Evolutionary conservation across 192 early-diverging fungal genomes (phyloP), one percentile per base, ranked within the genome.

Genomic region (Backusella psychrophila): DNA sequence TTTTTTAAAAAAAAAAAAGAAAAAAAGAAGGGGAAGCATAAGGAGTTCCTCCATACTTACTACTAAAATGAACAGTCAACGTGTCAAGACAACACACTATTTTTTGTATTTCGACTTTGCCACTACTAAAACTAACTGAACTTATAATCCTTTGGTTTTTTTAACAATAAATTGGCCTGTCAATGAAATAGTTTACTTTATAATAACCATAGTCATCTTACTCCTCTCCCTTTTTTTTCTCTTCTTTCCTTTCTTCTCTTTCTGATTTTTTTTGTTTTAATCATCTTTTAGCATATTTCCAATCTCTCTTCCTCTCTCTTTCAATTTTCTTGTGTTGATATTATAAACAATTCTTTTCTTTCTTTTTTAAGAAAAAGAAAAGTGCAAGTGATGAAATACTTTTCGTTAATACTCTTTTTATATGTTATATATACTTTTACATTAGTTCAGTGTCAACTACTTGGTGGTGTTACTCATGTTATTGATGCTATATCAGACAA

Each of bases 101-200:
- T 63, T 63, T 29, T 29, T 14, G 9, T 63, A 63, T 63, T 29
- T 63, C 26, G 23, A 63, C 26, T 63, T 63, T 63, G 56, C 56
- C 56, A 63, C 56, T 63, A 63, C 23, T 63, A 63, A 63, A 63
- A 63, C 11, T 14, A 14, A 63, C 56, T 63, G 12, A 63, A 26
- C 1, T n/a, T 26, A 63, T 21, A 26, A 11, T 63, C 56, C 23
- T 29, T 63, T 63, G 56, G 56, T 29, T 23, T 11, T 63, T 63
- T 63, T 63, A 63, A 63, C 56, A 63, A 63, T 63, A 63, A 63
- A 63, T 63, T 23, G 56, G 56, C 56, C 56, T 63, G 56, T 29
- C 56, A 63, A 63, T 29, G 56, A 63, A 63, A 63, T 63, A 63
- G 56, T 29, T 63, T 63, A 63, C 56, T 63, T 59, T 59, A 59